Base-by-base conservation (phyloP, 768 basidiomycete species). In the Collybia sordida region DNA sequence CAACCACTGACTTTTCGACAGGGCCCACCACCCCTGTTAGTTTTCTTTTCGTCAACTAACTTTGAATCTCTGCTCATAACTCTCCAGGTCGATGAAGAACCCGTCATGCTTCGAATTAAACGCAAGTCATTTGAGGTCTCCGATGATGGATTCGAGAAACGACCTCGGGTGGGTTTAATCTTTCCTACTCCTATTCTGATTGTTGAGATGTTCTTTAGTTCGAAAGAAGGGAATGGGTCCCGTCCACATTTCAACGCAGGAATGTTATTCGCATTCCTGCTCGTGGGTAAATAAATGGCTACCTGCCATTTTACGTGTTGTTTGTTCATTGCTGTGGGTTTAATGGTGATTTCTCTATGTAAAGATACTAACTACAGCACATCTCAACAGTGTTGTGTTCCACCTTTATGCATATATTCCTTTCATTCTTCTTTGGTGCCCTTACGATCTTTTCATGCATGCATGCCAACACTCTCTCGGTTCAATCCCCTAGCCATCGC, bases 81-180 rank as follows among this genome's bases (percentile, higher is more conserved):
- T 7, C 15, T 45, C 17, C 31, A 25, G 28, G 17, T 9, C 25
- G 22, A 36, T 22, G 53, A 59, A 15, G 53, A 57, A 11, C 57
- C 60, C 9, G 31, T 68, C 23, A 56, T 60, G 53, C 61, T 65
- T 43, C 62, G 67, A 24, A 61, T 67, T 49, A 74, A 74, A 53
- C 69, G 72, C 56, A 73, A 73, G 52, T 68, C 69, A 11, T 51
- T 53, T 22, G 65, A 67, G 35, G 42, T 61, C 24, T 60, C 56
- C 9, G 58, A 34, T 11, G 54, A 57, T 11, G 38, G 46, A 22
- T 50, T 55, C 23, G 72, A 70, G 52, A 78, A 75, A 52, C 68
- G 73, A 27, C 66, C 71, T n/a, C 75, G 68, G 64, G 73, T 71
- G 42, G 23, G 55, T 45, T 37, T 24, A 18, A 35, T 24, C 19